Conservation (phyloP, 805 yeast genomes). For the Kregervanrija delftensis region DNA sequence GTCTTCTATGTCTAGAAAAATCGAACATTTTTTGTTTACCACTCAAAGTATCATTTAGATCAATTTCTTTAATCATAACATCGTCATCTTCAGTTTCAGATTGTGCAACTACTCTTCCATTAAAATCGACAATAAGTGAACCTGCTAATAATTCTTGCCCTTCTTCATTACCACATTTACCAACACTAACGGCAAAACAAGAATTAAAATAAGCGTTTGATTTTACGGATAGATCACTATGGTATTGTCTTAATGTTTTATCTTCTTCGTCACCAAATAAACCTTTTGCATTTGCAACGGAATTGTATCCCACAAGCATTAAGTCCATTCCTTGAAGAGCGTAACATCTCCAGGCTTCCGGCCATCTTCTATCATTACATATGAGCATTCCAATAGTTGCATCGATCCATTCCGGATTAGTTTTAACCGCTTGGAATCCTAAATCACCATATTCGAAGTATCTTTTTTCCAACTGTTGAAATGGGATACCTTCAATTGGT, state of each 20-base stretch:
- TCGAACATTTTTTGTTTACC: conserved; percentile 32
- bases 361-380: conserved; percentile 37
- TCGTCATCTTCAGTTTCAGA: conserved; percentile 17
- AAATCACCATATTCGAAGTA: conserved; percentile 32
- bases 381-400: conserved; percentile 32
- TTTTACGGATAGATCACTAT: conserved; percentile 29
- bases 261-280: conserved; percentile 28
- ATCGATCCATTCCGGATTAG: conserved; percentile 26
- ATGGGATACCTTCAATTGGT: conserved; percentile 25
- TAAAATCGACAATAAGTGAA: conserved; percentile 32
- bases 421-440: conserved; percentile 30
- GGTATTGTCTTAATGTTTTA: conserved; percentile 26
- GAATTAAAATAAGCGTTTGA: conserved; percentile 31
- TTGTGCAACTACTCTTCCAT: conserved; percentile 28
- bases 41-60: conserved; percentile 29
- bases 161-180: conserved; percentile 32
- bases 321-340: conserved; percentile 35
- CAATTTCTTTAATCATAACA: conserved; percentile 27
- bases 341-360: conserved; percentile 34
- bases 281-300: conserved; percentile 30
- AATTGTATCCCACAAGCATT: conserved; percentile 31
- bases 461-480: conserved; percentile 33
- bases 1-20: conserved; percentile 30
- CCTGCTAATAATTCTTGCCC: conserved; percentile 31
- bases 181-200: conserved; percentile 29